Evolutionary conservation across 129 eudicot species (phyloP).

Genomic region (Cynara cardunculus): DNA sequence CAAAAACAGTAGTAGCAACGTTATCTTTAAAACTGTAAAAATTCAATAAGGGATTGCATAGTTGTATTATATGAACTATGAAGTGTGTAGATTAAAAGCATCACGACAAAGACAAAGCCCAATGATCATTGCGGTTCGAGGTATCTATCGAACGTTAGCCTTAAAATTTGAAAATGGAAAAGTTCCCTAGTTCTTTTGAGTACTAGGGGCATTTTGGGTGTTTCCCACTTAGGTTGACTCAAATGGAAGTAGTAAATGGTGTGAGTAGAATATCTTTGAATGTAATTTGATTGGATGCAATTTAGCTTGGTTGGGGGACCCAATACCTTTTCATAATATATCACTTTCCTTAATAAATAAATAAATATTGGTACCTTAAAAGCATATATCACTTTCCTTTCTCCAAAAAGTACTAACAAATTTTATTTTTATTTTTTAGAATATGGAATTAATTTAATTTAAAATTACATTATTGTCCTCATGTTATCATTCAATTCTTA

Average conservation of each 20-base stretch:
- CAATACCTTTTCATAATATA: not conserved
- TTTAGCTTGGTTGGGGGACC: not conserved
- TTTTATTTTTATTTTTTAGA: not conserved
- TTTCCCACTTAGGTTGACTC: not conserved
- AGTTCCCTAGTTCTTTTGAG: not conserved
- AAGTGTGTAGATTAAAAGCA: not conserved
- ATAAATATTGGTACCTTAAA: constrained; percentile 1
- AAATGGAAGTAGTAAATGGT: not conserved
- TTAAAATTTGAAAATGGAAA: not conserved
- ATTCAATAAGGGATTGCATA: not conserved
- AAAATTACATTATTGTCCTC: not conserved
- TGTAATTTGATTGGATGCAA: not conserved
- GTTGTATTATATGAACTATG: not conserved
- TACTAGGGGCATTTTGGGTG: not conserved
- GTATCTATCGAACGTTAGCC: too few relatives aligned
- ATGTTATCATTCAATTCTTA: not conserved
- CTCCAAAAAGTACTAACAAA: not conserved
- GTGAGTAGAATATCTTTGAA: not conserved
- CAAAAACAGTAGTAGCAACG: too few relatives aligned
- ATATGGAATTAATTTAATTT: not conserved
- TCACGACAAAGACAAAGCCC: not conserved
- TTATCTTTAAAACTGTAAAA: not conserved
- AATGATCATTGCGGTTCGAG: not conserved
- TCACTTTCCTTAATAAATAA: constrained; percentile 8
- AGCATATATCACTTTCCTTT: constrained; percentile 7